Evolutionary conservation across 2,329 filamentous ascomycete genomes (phyloP).

Genomic region (Pseudogymnoascus sp.): DNA sequence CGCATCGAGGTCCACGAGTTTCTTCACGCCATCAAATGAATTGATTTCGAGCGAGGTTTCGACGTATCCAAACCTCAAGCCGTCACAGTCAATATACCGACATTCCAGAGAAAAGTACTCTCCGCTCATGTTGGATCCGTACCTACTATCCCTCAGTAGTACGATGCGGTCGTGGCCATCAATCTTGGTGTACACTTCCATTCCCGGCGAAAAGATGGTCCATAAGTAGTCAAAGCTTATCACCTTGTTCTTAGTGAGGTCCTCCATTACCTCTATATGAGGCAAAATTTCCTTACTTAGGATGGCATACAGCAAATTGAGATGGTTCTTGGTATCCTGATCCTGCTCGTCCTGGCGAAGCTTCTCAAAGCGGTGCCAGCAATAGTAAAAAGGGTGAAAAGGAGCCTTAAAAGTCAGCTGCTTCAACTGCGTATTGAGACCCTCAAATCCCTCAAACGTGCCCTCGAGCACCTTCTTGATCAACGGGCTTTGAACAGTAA

Average conservation of each 20-base stretch:
- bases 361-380: constrained; percentile 25
- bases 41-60: constrained; percentile 14
- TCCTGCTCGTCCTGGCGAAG: constrained; percentile 22
- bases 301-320: constrained; percentile 26
- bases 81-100: constrained; percentile 15
- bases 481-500: constrained; percentile 28
- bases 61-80: constrained; percentile 16
- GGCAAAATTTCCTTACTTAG: constrained; percentile 22
- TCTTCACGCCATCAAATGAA: constrained; percentile 13
- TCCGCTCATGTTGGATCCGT: constrained; percentile 17
- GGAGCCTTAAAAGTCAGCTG: constrained; percentile 27
- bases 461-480: constrained; percentile 25
- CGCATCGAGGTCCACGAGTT: constrained; percentile 13
- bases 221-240: constrained; percentile 36
- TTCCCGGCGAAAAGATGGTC: constrained; percentile 25
- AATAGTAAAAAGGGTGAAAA: constrained; percentile 29
- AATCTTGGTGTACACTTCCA: constrained; percentile 16
- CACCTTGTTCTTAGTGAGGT: constrained; percentile 30
- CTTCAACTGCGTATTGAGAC: constrained; percentile 26
- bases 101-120: constrained; percentile 15
- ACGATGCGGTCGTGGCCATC: constrained; percentile 14
- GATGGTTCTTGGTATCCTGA: constrained; percentile 22
- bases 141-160: constrained; percentile 17
- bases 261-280: constrained; percentile 15
- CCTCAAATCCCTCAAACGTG: constrained; percentile 26